Percentiles rank a stretch among this genome's conserved stretches.
Conservation (phyloP, 495 filamentous ascomycete species). For the Venustampulla echinocandica region DNA sequence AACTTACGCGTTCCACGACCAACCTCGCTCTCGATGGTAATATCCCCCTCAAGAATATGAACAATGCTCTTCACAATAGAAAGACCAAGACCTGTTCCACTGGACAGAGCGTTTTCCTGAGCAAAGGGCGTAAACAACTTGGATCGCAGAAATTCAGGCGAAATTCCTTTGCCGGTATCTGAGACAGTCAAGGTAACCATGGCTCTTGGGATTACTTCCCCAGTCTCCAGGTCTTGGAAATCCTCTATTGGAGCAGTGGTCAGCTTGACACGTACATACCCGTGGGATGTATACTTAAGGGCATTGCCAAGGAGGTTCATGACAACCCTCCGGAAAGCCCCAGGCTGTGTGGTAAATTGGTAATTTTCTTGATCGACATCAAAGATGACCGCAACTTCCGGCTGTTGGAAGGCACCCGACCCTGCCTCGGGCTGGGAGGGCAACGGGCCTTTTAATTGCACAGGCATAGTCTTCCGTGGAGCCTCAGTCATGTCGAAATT, state of each 20-base stretch:
- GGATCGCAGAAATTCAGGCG: slow-evolving; percentile 53
- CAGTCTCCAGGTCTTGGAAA: slow-evolving; percentile 1
- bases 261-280: slow-evolving; percentile 50
- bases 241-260: slow-evolving; percentile 15
- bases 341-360: slow-evolving; percentile 59
- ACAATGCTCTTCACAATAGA: slow-evolving; percentile 61
- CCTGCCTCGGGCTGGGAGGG: slow-evolving; percentile 11
- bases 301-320: slow-evolving; percentile 82
- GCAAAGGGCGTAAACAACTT: slow-evolving; percentile 64
- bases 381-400: slow-evolving; percentile 48
- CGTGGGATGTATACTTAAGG: slow-evolving; percentile 65
- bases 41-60: slow-evolving; percentile 46
- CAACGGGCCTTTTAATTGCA: neutral
- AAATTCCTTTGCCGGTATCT: slow-evolving; percentile 46
- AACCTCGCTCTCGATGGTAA: slow-evolving; percentile 40
- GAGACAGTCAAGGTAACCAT: slow-evolving; percentile 12
- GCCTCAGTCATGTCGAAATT: slow-evolving; percentile 24
- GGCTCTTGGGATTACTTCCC: slow-evolving; percentile 10
- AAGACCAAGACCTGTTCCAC: slow-evolving; percentile 63
- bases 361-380: slow-evolving; percentile 54
- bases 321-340: slow-evolving; percentile 63
- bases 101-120: slow-evolving; percentile 58
- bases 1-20: slow-evolving; percentile 20
- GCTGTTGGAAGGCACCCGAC: neutral
- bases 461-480: slow-evolving; percentile 19